phyloP scores from a whole-genome alignment of 805 yeast genomes.

The Starmerella scarabaei region DNA sequence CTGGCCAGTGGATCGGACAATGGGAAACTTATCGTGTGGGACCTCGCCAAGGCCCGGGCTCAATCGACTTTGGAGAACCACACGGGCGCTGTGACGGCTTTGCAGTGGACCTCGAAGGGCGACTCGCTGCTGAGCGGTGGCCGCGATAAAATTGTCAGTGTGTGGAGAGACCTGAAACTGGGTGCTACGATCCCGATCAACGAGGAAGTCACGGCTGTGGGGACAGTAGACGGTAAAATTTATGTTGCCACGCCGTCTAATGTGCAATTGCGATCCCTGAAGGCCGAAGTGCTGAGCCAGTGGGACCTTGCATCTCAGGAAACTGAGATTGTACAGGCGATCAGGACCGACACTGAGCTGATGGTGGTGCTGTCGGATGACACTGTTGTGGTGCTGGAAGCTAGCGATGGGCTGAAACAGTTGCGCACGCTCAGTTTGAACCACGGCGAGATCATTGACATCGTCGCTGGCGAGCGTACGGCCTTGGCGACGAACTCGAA shows the following conservation, averaged over 20 bases:
- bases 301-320: conserved; percentile 18
- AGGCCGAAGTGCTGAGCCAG: conserved; percentile 15
- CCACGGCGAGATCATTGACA: conserved; percentile 90
- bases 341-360: conserved; percentile 2
- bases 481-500: conserved; percentile 93
- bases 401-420: conserved; percentile 12
- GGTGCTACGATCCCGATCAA: conserved; percentile 56
- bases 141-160: conserved; percentile 69
- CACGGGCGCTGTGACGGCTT: conserved; percentile 71
- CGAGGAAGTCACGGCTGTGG: conserved; percentile 35
- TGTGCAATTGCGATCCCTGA: conserved; percentile 17
- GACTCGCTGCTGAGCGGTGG: conserved; percentile 64
- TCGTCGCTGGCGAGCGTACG: conserved; percentile 33
- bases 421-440: conserved; percentile 56
- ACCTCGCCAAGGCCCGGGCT: conserved; percentile 56
- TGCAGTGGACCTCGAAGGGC: conserved; percentile 48
- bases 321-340: conserved; percentile 13
- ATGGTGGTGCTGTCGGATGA: conserved; percentile 57
- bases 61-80: conserved; percentile 57
- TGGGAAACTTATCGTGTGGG: conserved; percentile 48
- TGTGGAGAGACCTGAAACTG: conserved; percentile 35
- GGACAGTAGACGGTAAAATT: conserved; percentile 23
- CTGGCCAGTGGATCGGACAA: conserved; percentile 61
- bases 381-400: conserved; percentile 45
- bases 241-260: conserved; percentile 15